Evolutionary conservation across 2,329 filamentous ascomycete species (phyloP), one percentile per base, ranked within the genome.

Genomic region (Epichloe amarillans): DNA sequence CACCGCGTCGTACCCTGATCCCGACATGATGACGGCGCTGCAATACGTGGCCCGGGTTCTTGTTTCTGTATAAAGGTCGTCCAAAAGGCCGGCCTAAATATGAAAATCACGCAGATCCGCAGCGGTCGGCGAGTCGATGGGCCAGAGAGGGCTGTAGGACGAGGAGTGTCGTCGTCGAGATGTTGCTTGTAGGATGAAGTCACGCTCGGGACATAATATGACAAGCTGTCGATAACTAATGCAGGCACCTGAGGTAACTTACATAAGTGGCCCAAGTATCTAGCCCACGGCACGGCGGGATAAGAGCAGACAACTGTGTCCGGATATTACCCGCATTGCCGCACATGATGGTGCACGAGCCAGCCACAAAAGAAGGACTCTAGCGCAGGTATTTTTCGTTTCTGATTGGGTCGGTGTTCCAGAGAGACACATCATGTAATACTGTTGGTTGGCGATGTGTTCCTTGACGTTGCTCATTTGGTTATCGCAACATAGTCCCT

Each of bases 1-100:
- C 58, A 98, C 91, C 55, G 95, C 93, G 74, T 98, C 93, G 69
- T 98, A 98, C 60, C 90, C 90, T 64, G 87, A 78, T 67, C 86
- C 86, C 52, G 86, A 80, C 86, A 90, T 90, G 51, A 60, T 73
- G 62, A 26, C 23, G 23, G 64, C 38, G 19, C 39, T 60, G 52
- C 50, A 4, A 36, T 37, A 36, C 15, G 38, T 23, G 60, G 59
- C 55, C 58, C 56, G 55, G 61, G 58, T 21, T 21, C 14, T 19
- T 15, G 5, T 10, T 23, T 39, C 12, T 45, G 41, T 5, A 30
- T 19, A 37, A 11, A 17, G 35, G 15, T 30, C 19, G 36, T 14
- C 36, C 8, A 30, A 37, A 17, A 2, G 12, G 17, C 14, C 15
- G 35, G 21, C 11, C n/a, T 38, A 35, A n/a, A 3, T 19, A 15